These are phyloP conservation scores for Colletotrichum lindemuthianum DNA, from an alignment of 2,329 filamentous ascomycete genomes.

Conservation along the genomic window DNA sequence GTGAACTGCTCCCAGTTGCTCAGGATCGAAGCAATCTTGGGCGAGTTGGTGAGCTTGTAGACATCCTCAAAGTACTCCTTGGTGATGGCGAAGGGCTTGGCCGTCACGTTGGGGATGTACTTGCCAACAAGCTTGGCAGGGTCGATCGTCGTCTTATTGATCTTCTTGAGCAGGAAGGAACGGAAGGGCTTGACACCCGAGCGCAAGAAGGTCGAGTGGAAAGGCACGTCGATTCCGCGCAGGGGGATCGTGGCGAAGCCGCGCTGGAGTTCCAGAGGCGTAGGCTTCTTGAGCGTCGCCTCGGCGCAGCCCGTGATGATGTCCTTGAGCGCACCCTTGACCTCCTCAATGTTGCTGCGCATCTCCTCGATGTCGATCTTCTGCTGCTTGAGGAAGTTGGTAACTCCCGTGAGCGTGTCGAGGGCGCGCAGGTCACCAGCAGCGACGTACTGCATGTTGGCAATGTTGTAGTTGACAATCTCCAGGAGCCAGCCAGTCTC, in stretches of 20 bases:
- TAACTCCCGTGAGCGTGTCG: conserved; percentile 80
- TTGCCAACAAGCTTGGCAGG: conserved; percentile 96
- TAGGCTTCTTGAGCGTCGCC: conserved; percentile 88
- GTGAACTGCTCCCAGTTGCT: conserved; percentile 85
- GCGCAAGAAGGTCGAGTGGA: conserved; percentile 98
- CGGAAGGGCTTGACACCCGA: conserved; percentile 99
- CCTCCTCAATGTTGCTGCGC: conserved; percentile 88
- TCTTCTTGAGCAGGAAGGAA: conserved; percentile 98
- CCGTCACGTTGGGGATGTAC: conserved; percentile 99
- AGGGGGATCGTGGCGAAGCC: conserved; percentile 98
- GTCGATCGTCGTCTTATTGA: conserved; percentile 98
- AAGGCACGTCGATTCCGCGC: conserved; percentile 96
- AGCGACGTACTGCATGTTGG: conserved; percentile 80
- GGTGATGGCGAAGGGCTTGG: conserved; percentile 91
- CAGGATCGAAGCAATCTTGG: conserved; percentile 80
- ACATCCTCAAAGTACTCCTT: conserved; percentile 99
- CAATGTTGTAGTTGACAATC: conserved; percentile 96
- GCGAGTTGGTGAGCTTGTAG: conserved; percentile 88
- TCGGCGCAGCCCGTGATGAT: conserved; percentile 92
- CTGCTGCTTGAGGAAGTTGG: conserved; percentile 95
- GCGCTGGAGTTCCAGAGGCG: conserved; percentile 88
- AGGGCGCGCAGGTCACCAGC: conserved; percentile 76
- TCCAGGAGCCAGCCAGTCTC: conserved; percentile 95
- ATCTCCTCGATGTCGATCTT: conserved; percentile 97
- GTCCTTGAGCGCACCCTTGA: conserved; percentile 87